Evolutionary conservation across 148 eudicot genomes (phyloP).

Genomic region (Limonium bicolor): DNA sequence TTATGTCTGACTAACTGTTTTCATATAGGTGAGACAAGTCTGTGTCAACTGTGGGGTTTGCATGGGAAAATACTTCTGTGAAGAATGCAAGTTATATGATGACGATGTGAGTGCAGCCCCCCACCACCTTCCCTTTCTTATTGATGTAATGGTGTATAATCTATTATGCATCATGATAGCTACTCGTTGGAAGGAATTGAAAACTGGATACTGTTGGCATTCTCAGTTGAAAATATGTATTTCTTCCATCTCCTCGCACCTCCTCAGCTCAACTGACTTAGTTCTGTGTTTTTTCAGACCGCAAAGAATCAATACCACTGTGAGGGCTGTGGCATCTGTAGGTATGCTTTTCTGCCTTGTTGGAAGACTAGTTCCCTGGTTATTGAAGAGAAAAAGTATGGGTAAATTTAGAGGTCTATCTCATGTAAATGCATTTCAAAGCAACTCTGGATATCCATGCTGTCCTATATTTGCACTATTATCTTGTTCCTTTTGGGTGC

Average conservation of each 20-base stretch:
- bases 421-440: no score
- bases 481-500: slow-evolving; percentile 1
- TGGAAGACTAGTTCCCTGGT: no score
- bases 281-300: slow-evolving; percentile 25
- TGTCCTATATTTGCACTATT: no score
- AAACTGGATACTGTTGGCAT: not conserved
- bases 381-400: no score
- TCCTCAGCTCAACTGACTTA: no score
- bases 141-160: not conserved
- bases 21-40: slow-evolving; percentile 49
- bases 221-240: no score
- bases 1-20: slow-evolving; percentile 3
- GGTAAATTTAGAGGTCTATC: no score
- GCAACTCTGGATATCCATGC: no score
- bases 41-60: slow-evolving; percentile 83
- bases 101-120: slow-evolving; percentile 90
- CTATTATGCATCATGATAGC: not conserved
- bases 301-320: slow-evolving; percentile 72
- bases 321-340: slow-evolving; percentile 76
- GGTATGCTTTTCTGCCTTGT: slow-evolving; percentile 35
- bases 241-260: no score
- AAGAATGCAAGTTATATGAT: slow-evolving; percentile 64
- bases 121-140: no score
- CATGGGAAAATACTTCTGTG: slow-evolving; percentile 81
- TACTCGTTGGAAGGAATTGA: not conserved